Conservation (phyloP, 78 protist species). For the Reticulomyxa filosa region DNA sequence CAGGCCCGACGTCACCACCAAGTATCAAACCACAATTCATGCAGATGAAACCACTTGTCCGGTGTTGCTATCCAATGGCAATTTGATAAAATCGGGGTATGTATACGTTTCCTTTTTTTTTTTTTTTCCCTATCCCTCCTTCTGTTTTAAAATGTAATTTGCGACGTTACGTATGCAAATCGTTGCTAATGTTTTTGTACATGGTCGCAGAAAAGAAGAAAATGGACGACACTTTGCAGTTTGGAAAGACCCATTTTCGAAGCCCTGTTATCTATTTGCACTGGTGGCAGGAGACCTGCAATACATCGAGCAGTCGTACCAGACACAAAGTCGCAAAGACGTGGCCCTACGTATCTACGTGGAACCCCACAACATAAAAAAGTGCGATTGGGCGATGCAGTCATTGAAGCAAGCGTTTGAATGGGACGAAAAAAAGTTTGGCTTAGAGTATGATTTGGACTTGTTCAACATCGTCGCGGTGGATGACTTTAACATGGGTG, state of each 20-base stretch:
- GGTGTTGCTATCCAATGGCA: conserved; percentile 21
- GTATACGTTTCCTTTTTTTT: too few relatives aligned
- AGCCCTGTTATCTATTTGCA: conserved; percentile 20
- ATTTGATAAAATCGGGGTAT: background rate
- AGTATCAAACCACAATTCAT: background rate
- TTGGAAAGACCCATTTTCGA: conserved; percentile 8
- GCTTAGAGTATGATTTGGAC: conserved; percentile 10
- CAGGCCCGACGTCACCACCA: conserved; percentile 15
- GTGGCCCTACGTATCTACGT: background rate
- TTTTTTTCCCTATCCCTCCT: too few relatives aligned
- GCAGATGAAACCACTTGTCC: background rate
- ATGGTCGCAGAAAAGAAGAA: too few relatives aligned
- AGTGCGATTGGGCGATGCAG: background rate
- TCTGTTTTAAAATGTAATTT: too few relatives aligned
- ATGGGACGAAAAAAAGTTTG: conserved; percentile 4
- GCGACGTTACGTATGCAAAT: too few relatives aligned
- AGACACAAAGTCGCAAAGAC: too few relatives aligned
- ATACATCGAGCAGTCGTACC: too few relatives aligned
- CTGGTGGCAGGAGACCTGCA: too few relatives aligned
- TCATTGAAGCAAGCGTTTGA: conserved; percentile 8
- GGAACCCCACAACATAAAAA: conserved; percentile 5
- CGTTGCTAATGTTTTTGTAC: too few relatives aligned
- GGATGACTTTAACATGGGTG: conserved; percentile 28
- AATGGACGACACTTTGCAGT: conserved; percentile 1
- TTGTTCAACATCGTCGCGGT: conserved; percentile 19